Conservation (phyloP, 2,329 filamentous ascomycete genomes). For the Nothopassalora personata region DNA sequence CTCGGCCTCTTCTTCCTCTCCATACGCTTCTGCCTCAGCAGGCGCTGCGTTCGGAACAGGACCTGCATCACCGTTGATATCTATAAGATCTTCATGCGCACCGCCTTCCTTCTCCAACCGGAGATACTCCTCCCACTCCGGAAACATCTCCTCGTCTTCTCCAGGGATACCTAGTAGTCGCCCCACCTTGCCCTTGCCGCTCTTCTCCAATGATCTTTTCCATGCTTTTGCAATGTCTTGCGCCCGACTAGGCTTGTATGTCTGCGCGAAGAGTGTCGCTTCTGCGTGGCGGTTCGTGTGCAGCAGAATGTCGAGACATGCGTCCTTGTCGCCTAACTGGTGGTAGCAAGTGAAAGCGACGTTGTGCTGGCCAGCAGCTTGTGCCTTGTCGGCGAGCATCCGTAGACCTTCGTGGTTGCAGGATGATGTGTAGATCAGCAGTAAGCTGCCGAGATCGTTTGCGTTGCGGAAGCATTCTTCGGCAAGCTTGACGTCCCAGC, state of each 20-base stretch:
- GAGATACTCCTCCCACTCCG: constrained; percentile 91
- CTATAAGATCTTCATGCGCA: constrained; percentile 36
- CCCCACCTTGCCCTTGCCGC: constrained; percentile 77
- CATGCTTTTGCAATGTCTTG: constrained; percentile 64
- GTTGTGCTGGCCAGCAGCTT: constrained; percentile 76
- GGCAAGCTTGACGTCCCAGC: constrained; percentile 82
- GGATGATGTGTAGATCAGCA: constrained; percentile 83
- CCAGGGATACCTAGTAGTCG: constrained; percentile 78
- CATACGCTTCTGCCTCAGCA: constrained; percentile 13
- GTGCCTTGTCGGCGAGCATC: constrained; percentile 67
- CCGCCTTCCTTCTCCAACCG: constrained; percentile 69
- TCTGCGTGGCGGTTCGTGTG: constrained; percentile 77
- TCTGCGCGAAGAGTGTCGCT: constrained; percentile 87
- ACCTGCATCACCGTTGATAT: constrained; percentile 34
- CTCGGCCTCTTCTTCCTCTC: constrained; percentile 10
- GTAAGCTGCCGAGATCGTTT: constrained; percentile 81
- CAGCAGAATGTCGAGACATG: constrained; percentile 71
- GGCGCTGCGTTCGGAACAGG: constrained; percentile 14
- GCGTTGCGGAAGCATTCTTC: constrained; percentile 90
- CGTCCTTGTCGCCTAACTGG: constrained; percentile 77
- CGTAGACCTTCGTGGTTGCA: constrained; percentile 70
- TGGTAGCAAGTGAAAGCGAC: constrained; percentile 87
- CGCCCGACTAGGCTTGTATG: constrained; percentile 81
- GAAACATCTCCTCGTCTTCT: constrained; percentile 67
- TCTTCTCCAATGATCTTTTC: constrained; percentile 79